Evolutionary conservation across 2,329 filamentous ascomycete genomes (phyloP), one percentile per base, ranked within the genome.

Genomic region (Neofusicoccum cordaticola): DNA sequence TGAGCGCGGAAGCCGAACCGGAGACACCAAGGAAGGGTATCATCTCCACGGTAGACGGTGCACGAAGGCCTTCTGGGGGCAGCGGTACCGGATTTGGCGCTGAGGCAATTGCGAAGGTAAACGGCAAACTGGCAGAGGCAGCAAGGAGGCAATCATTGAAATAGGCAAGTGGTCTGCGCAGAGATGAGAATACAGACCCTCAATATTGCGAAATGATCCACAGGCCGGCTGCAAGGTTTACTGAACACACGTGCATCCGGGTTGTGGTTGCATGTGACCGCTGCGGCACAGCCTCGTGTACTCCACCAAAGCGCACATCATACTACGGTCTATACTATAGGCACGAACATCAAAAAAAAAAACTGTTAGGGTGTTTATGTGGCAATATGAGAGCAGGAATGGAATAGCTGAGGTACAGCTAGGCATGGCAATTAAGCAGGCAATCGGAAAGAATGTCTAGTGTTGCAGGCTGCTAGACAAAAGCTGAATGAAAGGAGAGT

Each of bases 91-190:
- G 56, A 19, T 60, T 60, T 37, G 56, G 56, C 2, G 42, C 17
- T 9, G 56, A 60, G 41, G 56, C 56, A 3, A 60, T 60, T 15
- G 56, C 56, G 1, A 60, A 60, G 27, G 56, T 60, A 27, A 60
- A 47, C 11, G 56, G 56, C n/a, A 35, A 37, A 37, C 56, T 60
- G 27, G 56, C 56, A 4, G 56, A 60, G 27, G 56, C 56, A 27
- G 56, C 56, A 42, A 60, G 44, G 56, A 60, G 13, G 17, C 13
- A 37, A 15, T 19, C 56, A 3, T 60, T 45, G 27, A 22, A 6
- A 5, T 60, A 60, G 42, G 39, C 4, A 17, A 19, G 8, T 52
- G 50, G 8, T 27, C 19, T 45, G 42, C 15, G 1, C 19, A 11
- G 13, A 4, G 19, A 4, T 9, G n/a, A 48, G 27, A 31, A 7